Base-by-base conservation (phyloP, 345 rosid species). In the Hibiscus trionum region DNA sequence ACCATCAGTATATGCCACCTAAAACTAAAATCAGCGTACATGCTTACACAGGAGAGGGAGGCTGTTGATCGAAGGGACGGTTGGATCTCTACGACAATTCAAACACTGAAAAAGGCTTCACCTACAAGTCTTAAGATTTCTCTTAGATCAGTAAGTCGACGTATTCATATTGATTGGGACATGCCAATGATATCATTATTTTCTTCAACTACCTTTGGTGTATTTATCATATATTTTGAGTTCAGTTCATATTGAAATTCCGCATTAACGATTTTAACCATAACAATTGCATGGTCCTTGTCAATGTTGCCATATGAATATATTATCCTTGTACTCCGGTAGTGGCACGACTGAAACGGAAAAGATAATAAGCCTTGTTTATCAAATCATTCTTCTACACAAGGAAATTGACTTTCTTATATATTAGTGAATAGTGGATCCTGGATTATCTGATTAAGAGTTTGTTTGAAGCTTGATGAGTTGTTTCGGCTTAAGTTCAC, bases 101-200 rank as follows among this genome's bases (percentile, higher is more conserved):
- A 59, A 75, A 75, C 82, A 6, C 65, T 93, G 82, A 91, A 83
- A 82, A 80, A 78, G 79, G 96, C 90, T 77, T 93, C 94, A 15
- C 97, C 98, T 56, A 89, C 87, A 56, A 93, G 97, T 84, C 96
- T 93, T 68, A 93, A 91, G 78, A 82, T 91, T 71, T 82, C 93
- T 63, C 96, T 91, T 66, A 84, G 85, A 89, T 88, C 90, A 72
- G 98, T 93, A 81, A 71, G 85, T 47, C 33, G 19, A 57, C 75
- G 10, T 67, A 3, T 21, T 50, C 46, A 42, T 75, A 56, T 57
- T 78, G 67, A 74, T 55, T 70, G 33, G 15, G 19, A 71, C 31
- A 44, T 71, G 53, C 16, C 39, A 57, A 71, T 58, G 9, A 39
- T 17, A 35, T 26, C 9, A 68, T 17, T 61, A 35, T 33, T 61